Percentiles rank a stretch among this genome's conserved stretches.
Evolutionary conservation across 139 green algal genomes (phyloP).

Genomic region (Tetradesmus lagerheimii): DNA sequence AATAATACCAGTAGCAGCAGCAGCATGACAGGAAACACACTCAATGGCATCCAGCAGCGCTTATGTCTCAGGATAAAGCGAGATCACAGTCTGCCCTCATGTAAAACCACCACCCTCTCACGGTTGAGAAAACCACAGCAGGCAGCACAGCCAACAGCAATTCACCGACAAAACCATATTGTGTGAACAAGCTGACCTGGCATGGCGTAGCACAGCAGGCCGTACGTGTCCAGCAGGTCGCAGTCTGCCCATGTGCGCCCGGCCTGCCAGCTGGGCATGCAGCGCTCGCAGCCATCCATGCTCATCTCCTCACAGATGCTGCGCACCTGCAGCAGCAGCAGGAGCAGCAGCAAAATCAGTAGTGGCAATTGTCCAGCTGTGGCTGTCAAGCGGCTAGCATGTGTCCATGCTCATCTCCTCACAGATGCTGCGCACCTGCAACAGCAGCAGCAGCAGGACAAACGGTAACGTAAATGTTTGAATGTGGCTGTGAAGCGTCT

Average conservation of each 20-base stretch:
- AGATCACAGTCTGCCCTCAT: too few relatives aligned
- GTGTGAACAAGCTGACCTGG: too few relatives aligned
- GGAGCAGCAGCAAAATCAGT: neutral
- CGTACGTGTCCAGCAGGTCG: slow-evolving; percentile 42
- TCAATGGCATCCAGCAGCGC: too few relatives aligned
- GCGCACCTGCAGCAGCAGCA: slow-evolving; percentile 4
- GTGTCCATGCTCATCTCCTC: slow-evolving; percentile 54
- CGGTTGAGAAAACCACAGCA: too few relatives aligned
- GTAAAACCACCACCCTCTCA: too few relatives aligned
- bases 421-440: slow-evolving; percentile 44
- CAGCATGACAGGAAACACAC: neutral
- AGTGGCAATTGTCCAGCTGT: too few relatives aligned
- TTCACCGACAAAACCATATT: too few relatives aligned
- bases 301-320: slow-evolving; percentile 51
- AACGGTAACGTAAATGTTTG: too few relatives aligned
- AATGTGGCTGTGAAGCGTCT: too few relatives aligned
- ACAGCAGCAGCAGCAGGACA: neutral
- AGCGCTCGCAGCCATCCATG: slow-evolving; percentile 52
- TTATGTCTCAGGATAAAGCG: too few relatives aligned
- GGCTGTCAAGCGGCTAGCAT: too few relatives aligned
- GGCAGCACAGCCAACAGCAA: too few relatives aligned
- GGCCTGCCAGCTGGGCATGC: slow-evolving; percentile 42
- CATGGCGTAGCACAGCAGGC: slow-evolving; percentile 43
- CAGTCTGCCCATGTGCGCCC: slow-evolving; percentile 37
- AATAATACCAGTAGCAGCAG: neutral